Conservation (phyloP, 352 stramenopile genomes). For the Globisporangium cylindrosporum region DNA sequence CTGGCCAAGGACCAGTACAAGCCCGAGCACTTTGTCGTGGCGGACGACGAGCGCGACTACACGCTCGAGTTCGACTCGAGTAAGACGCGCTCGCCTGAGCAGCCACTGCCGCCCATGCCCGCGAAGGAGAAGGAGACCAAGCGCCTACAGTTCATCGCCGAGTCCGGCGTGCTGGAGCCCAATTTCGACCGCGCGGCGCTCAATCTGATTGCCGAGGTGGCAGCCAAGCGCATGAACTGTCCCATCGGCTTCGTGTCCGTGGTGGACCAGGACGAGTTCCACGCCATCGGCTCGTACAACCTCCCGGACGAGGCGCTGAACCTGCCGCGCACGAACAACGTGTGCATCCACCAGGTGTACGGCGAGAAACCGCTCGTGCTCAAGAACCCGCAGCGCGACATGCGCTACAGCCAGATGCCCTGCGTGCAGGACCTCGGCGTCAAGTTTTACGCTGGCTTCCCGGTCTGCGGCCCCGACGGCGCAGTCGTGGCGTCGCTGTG, state of each 20-base stretch:
- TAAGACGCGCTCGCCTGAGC: conserved; percentile 28
- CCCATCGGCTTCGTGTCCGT: conserved; percentile 63
- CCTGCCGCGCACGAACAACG: conserved; percentile 44
- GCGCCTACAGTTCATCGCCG: conserved; percentile 45
- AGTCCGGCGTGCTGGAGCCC: conserved; percentile 35
- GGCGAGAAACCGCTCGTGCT: conserved; percentile 56
- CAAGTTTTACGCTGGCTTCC: conserved; percentile 70
- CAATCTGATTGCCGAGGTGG: conserved; percentile 53
- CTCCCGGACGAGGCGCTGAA: conserved; percentile 24
- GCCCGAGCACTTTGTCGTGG: conserved; percentile 7
- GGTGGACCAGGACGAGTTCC: conserved; percentile 48
- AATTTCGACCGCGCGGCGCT: conserved; percentile 49
- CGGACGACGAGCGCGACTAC: conserved; percentile 37
- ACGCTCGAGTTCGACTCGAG: conserved; percentile 37
- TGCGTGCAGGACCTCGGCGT: conserved; percentile 41
- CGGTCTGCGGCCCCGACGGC: conserved; percentile 40
- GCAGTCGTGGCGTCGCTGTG: conserved; percentile 49
- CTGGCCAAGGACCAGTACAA: conserved; percentile 20
- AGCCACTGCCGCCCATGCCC: conserved; percentile 45
- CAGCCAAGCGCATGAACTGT: conserved; percentile 47
- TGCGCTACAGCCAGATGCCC: conserved; percentile 57
- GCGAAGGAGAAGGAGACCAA: conserved; percentile 32
- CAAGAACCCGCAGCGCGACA: conserved; percentile 62
- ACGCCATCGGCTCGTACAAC: conserved; percentile 46
- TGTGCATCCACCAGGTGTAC: conserved; percentile 60